Evolutionary conservation across 495 filamentous ascomycete genomes (phyloP), one percentile per base, ranked within the genome.

Genomic region (Podospora anserina): DNA sequence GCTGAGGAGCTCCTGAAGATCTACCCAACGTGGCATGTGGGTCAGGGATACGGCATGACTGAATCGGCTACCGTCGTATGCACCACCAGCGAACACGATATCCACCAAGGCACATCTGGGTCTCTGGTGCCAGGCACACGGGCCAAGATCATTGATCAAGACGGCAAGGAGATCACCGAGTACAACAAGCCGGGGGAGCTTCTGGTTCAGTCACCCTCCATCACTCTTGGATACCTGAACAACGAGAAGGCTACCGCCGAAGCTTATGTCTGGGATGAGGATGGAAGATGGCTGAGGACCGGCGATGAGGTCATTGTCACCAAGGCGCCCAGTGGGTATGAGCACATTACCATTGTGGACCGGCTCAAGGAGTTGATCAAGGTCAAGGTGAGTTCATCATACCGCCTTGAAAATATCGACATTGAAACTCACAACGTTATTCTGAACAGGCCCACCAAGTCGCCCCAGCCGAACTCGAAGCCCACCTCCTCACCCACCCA

Each of bases 301-400:
- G 93, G 93, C 26, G 93, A 97, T 72, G 92, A 96, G 74, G 93
- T 89, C 0, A 83, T 93, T 13, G 79, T 96, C 26, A 82, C 84
- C 18, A 83, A 86, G 75, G 78, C 85, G 18, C 85, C 89, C 0
- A 78, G 81, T 5, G 90, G 89, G 9, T 79, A 89, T 62, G 92
- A 96, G 76, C 93, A 97, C 74, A 70, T 96, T 44, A 88, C 89
- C 70, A 91, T 97, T 56, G 90, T 93, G 3, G 93, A 97, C 75
- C 87, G 93, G 2, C 89, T 97, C 73, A 97, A 97, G 82, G 93
- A 97, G 78, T 81, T 97, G 64, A 96, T 97, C 81, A 97, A 97
- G 79, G 90, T 93, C 72, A 96, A 96, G 87, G 91, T 92, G 78
- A 55, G 84, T 49, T 16, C 7, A 49, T 2, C 2, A 49, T 16